These are phyloP conservation scores for Mycena kentingensis DNA, from an alignment of 768 basidiomycete species.

Conservation along the genomic window DNA sequence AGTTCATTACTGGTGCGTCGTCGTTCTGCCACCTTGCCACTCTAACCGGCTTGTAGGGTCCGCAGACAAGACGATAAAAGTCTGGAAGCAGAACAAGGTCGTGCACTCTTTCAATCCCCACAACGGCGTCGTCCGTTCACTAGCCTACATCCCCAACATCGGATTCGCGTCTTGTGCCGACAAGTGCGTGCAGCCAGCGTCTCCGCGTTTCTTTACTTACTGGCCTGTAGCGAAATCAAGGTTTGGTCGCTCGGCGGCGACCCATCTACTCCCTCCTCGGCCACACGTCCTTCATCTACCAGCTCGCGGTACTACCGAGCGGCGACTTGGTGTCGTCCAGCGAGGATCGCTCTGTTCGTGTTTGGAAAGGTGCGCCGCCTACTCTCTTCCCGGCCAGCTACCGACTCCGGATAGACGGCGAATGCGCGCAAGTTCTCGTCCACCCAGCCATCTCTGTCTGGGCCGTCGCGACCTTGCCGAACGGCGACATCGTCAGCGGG, in stretches of 20 bases:
- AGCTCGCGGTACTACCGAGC: slow-evolving; percentile 75
- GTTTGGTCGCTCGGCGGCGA: slow-evolving; percentile 90
- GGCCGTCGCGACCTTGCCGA: slow-evolving; percentile 85
- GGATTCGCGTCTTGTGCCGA: slow-evolving; percentile 97
- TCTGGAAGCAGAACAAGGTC: slow-evolving; percentile 79
- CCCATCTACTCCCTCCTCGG: slow-evolving; percentile 79
- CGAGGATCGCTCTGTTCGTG: slow-evolving; percentile 89
- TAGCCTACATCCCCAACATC: slow-evolving; percentile 78
- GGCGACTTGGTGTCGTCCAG: slow-evolving; percentile 89
- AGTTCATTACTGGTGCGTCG: slow-evolving; percentile 78
- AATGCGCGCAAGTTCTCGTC: slow-evolving; percentile 84
- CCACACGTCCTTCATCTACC: slow-evolving; percentile 97
- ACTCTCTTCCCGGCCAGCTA: not conserved
- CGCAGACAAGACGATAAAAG: slow-evolving; percentile 91
- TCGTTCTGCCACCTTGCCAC: not conserved
- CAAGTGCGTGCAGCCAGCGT: slow-evolving; percentile 61
- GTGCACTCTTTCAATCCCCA: slow-evolving; percentile 83
- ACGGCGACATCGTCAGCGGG: slow-evolving; percentile 91
- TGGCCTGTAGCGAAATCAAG: slow-evolving; percentile 71
- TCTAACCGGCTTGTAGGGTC: slow-evolving; percentile 57
- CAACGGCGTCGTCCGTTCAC: slow-evolving; percentile 85
- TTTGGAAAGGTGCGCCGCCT: slow-evolving; percentile 76
- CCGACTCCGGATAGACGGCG: slow-evolving; percentile 63
- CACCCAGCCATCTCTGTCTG: slow-evolving; percentile 98
- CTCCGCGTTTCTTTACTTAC: slow-evolving; percentile 7